Conservation (phyloP, 1,284 basidiomycete genomes). For the Moesziomyces parantarcticus region DNA sequence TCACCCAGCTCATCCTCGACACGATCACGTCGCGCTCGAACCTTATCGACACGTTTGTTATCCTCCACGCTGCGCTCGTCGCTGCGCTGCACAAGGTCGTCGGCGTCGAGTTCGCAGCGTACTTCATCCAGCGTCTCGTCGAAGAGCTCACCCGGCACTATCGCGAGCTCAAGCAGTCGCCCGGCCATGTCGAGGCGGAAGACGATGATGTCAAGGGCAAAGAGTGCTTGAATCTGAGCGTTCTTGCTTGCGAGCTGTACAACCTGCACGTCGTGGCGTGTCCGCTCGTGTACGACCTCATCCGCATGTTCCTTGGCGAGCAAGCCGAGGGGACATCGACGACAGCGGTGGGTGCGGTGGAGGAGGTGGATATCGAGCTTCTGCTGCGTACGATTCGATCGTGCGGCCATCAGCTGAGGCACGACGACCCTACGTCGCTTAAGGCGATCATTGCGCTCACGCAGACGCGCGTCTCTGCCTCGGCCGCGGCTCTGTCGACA, state of each 20-base stretch:
- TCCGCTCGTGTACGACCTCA: conserved; percentile 87
- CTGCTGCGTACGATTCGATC: conserved; percentile 81
- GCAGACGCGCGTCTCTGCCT: conserved; percentile 35
- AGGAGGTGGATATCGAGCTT: conserved; percentile 75
- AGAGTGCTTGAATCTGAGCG: conserved; percentile 87
- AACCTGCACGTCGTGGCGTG: conserved; percentile 93
- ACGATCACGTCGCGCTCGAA: conserved; percentile 85
- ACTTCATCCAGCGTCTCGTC: conserved; percentile 52
- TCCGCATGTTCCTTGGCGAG: conserved; percentile 79
- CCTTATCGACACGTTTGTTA: conserved; percentile 86
- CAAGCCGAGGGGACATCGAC: conserved; percentile 1
- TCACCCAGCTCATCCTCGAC: conserved; percentile 83
- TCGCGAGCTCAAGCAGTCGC: conserved; percentile 3
- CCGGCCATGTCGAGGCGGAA: conserved; percentile 13
- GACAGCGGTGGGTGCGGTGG: not conserved
- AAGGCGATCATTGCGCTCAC: conserved; percentile 58
- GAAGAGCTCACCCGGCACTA: conserved; percentile 43
- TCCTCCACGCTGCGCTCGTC: conserved; percentile 88
- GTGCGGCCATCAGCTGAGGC: conserved; percentile 59
- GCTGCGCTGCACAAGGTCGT: conserved; percentile 84
- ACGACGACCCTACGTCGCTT: conserved; percentile 60
- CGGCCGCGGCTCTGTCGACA: conserved; percentile 27
- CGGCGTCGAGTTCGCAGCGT: conserved; percentile 87
- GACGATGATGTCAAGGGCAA: conserved; percentile 71
- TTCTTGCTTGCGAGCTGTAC: conserved; percentile 90